Evolutionary conservation across 1,139 yeast species (phyloP), one percentile per base, ranked within the genome.

Genomic region (Chernovozyma aurita): DNA sequence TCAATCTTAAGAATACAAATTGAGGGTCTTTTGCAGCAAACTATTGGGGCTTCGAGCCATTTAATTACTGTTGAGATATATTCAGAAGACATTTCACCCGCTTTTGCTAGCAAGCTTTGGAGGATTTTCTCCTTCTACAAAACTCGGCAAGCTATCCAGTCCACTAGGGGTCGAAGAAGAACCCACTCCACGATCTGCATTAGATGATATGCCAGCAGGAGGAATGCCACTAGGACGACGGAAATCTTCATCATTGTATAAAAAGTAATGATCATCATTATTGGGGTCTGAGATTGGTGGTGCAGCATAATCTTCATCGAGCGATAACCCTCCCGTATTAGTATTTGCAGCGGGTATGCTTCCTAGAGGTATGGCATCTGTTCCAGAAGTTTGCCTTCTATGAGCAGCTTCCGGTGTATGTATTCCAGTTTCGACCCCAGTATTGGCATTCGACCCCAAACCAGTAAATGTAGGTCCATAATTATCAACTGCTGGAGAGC

Each of bases 361-460:
- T 7, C 22, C 22, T 20, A 31, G 24, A 14, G 38, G 34, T 18
- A 37, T 25, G 4, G 38, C 42, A 24, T 37, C 39, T 4, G 35
- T 35, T n/a, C 16, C 29, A 3, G 32, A 20, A 13, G 30, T 24
- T 5, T 28, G 18, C 24, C 41, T 30, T 18, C 33, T 38, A 35
- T 60, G 63, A 6, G 49, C 52, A 21, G 36, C 33, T 32, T 44
- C 47, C 1, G 55, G 55, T 11, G 50, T 53, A 6, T 43, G 42
- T 3, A 28, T 38, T 16, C 39, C 43, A 8, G 17, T 6, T 6
- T 11, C 28, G 40, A 1, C 29, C 11, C 15, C 35, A 11, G 50
- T 37, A 35, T 57, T 55, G 2, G 59, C 57, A 40, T 55, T 56
- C 3, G 63, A 62, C 36, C 60, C 34, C 14, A 35, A 12, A 3